These are phyloP conservation scores for Phytophthora meadii DNA, from an alignment of 352 stramenopile species.

Conservation along the genomic window DNA sequence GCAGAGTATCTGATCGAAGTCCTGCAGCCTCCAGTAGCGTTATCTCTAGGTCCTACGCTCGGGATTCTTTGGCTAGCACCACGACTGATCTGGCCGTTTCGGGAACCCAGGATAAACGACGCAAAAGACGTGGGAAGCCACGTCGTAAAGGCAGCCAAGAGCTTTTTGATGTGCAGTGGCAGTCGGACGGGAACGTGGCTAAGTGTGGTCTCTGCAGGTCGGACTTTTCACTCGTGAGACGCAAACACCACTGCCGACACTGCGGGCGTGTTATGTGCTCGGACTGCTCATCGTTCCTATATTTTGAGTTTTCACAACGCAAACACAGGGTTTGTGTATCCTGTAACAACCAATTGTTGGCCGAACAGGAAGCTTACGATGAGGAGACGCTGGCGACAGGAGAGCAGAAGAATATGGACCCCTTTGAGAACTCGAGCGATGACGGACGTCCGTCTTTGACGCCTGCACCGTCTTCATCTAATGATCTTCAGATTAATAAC, in stretches of 20 bases:
- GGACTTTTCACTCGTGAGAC: conserved; percentile 72
- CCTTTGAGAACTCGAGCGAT: conserved; percentile 23
- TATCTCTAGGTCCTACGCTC: conserved; percentile 32
- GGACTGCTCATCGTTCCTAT: conserved; percentile 74
- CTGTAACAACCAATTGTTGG: conserved; percentile 44
- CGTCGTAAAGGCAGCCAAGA: conserved; percentile 65
- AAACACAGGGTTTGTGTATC: conserved; percentile 73
- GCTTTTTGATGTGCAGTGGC: conserved; percentile 70
- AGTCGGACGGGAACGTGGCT: conserved; percentile 51
- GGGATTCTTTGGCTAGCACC: conserved; percentile 27
- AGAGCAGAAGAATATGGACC: conserved; percentile 1
- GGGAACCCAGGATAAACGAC: conserved; percentile 12
- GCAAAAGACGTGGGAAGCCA: conserved; percentile 29
- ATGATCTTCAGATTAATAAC: conserved; percentile 5
- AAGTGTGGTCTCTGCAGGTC: conserved; percentile 60
- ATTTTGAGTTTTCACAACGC: conserved; percentile 60
- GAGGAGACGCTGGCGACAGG: conserved; percentile 13
- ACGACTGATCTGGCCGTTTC: conserved; percentile 29
- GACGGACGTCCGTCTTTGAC: conserved; percentile 9
- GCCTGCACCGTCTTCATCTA: conserved; percentile 8
- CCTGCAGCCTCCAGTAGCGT: conserved; percentile 31
- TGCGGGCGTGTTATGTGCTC: conserved; percentile 82
- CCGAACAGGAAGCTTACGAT: conserved; percentile 37
- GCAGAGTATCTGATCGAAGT: conserved; percentile 8
- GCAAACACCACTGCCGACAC: conserved; percentile 82